These are phyloP conservation scores for Cercospora nicotianae DNA, from an alignment of 2,329 filamentous ascomycete genomes.

Conservation along the genomic window DNA sequence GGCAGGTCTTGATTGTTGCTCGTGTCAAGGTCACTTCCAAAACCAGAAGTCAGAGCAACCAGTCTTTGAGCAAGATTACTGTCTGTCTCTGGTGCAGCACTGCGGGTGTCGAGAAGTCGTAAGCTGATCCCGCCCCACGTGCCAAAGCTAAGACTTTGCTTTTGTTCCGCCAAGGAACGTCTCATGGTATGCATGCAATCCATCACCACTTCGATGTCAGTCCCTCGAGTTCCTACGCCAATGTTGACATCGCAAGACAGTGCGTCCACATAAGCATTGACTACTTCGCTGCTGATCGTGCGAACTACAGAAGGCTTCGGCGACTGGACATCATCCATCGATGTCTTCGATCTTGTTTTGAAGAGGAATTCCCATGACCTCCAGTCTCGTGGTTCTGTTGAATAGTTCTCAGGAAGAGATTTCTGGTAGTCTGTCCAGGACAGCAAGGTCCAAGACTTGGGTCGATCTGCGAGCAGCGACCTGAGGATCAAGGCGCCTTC, in stretches of 20 bases:
- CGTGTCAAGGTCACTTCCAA: slow-evolving; percentile 44
- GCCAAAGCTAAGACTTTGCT: slow-evolving; percentile 42
- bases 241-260: slow-evolving; percentile 49
- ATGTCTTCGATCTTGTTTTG: slow-evolving; percentile 29
- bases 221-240: slow-evolving; percentile 46
- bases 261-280: slow-evolving; percentile 56
- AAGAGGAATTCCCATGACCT: slow-evolving; percentile 35
- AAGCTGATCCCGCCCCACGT: slow-evolving; percentile 50
- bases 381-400: slow-evolving; percentile 33
- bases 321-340: slow-evolving; percentile 22
- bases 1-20: slow-evolving; percentile 39
- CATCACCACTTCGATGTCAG: slow-evolving; percentile 39
- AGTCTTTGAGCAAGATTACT: slow-evolving; percentile 47
- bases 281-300: slow-evolving; percentile 60
- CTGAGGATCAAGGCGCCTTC: slow-evolving; percentile 46
- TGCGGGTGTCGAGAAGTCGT: slow-evolving; percentile 54
- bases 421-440: slow-evolving; percentile 48
- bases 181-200: slow-evolving; percentile 35
- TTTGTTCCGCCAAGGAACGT: slow-evolving; percentile 29
- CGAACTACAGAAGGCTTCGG: slow-evolving; percentile 36
- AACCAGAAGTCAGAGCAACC: slow-evolving; percentile 40
- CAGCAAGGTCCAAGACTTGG: slow-evolving; percentile 35
- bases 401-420: slow-evolving; percentile 27
- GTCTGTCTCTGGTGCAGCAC: slow-evolving; percentile 47
- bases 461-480: slow-evolving; percentile 9